Evolutionary conservation across 345 rosid species (phyloP).

Genomic region (Melaleuca quinquenervia): DNA sequence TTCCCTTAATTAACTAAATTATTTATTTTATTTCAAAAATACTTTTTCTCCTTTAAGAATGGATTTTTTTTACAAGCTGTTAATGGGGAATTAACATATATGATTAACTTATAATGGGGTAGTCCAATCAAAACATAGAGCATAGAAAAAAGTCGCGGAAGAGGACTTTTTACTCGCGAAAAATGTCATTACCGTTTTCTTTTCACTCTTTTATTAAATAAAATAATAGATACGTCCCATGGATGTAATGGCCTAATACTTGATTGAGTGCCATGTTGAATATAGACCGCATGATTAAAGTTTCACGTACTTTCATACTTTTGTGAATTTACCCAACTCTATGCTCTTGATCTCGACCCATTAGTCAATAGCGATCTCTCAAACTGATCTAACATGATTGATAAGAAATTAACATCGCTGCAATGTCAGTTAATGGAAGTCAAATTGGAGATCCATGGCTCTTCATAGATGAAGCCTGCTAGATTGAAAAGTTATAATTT

Average conservation of each 20-base stretch:
- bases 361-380: accelerated
- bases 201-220: background rate
- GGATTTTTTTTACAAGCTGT: too few species aligned
- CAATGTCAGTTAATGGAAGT: accelerated
- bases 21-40: too few species aligned
- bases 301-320: background rate
- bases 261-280: background rate
- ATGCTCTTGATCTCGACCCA: background rate
- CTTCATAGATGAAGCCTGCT: background rate
- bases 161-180: too few species aligned
- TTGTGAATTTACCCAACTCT: too few species aligned
- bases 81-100: too few species aligned
- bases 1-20: too few species aligned
- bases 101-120: too few species aligned
- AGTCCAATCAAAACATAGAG: too few species aligned
- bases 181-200: background rate
- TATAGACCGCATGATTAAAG: background rate
- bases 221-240: background rate
- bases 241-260: background rate
- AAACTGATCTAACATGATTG: background rate
- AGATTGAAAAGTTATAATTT: background rate
- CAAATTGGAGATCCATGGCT: accelerated
- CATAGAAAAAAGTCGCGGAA: too few species aligned
- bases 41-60: too few species aligned
- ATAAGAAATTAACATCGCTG: accelerated